A percentile compares a stretch with the other conserved stretches of the same genome.
Conservation (phyloP, 495 filamentous ascomycete genomes). For the Daldinia loculata region DNA sequence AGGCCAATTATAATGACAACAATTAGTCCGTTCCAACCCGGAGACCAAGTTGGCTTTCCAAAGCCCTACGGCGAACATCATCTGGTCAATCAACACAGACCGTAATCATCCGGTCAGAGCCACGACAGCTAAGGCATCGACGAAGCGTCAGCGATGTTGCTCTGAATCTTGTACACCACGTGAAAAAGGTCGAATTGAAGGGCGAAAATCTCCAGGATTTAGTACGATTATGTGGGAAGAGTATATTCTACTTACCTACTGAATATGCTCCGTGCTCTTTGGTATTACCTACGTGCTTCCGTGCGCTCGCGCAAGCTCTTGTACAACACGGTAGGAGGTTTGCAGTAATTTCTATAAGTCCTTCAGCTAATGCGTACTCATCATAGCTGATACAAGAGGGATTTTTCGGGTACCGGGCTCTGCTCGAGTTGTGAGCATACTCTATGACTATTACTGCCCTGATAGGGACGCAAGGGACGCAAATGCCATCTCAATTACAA, state of each 20-base stretch:
- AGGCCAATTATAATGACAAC: neutral
- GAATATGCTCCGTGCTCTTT: slow-evolving; percentile 72
- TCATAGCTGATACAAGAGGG: slow-evolving; percentile 60
- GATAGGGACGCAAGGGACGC: slow-evolving; percentile 56
- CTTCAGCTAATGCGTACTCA: slow-evolving; percentile 32
- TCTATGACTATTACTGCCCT: slow-evolving; percentile 71
- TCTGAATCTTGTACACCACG: slow-evolving; percentile 55
- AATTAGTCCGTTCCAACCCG: slow-evolving; percentile 19
- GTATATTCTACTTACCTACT: slow-evolving; percentile 69
- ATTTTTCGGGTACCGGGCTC: slow-evolving; percentile 74
- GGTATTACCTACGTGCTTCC: slow-evolving; percentile 76
- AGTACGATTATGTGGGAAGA: slow-evolving; percentile 77
- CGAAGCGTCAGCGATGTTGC: slow-evolving; percentile 62
- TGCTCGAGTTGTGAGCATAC: slow-evolving; percentile 58
- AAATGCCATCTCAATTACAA: slow-evolving; percentile 56
- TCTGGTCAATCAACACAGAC: slow-evolving; percentile 29
- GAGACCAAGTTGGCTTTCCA: slow-evolving; percentile 42
- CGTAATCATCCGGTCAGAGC: slow-evolving; percentile 22
- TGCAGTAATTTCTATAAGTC: neutral
- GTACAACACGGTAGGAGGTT: slow-evolving; percentile 66
- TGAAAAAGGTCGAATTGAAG: slow-evolving; percentile 65
- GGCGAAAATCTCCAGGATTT: slow-evolving; percentile 70
- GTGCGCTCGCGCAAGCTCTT: slow-evolving; percentile 73
- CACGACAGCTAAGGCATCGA: slow-evolving; percentile 45
- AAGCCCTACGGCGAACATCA: slow-evolving; percentile 38